Evolutionary conservation across 1,139 yeast species (phyloP).

Genomic region (Yarrowia galli): DNA sequence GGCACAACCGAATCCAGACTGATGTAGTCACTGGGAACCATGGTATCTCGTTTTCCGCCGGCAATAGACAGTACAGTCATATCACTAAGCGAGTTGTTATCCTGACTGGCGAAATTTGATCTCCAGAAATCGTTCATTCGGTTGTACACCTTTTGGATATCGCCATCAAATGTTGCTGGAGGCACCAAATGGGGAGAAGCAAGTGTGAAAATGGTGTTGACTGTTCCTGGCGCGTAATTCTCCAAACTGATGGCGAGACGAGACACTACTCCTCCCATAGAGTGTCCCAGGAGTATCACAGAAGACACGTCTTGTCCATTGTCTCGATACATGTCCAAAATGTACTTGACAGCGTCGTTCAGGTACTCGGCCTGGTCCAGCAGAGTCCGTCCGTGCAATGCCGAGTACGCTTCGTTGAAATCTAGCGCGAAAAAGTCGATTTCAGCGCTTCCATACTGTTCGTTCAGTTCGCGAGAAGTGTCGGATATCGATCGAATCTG

Average conservation of each 20-base stretch:
- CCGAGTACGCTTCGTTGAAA: conserved; percentile 95
- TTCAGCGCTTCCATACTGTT: conserved; percentile 48
- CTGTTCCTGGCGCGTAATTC: conserved; percentile 71
- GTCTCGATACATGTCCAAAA: conserved; percentile 66
- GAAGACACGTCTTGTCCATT: conserved; percentile 58
- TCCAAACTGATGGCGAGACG: conserved; percentile 80
- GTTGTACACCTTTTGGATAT: conserved; percentile 74
- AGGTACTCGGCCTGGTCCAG: conserved; percentile 92
- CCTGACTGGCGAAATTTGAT: conserved; percentile 55
- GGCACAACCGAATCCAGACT: conserved; percentile 75
- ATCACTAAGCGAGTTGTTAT: conserved; percentile 47
- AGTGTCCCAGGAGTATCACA: conserved; percentile 85
- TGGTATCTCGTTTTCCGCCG: conserved; percentile 84
- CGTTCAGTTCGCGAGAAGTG: conserved; percentile 60
- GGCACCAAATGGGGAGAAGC: conserved; percentile 95
- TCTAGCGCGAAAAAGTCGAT: conserved; percentile 89
- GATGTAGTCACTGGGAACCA: conserved; percentile 94
- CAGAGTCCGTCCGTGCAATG: conserved; percentile 93
- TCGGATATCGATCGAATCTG: conserved; percentile 81
- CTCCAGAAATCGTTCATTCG: conserved; percentile 85
- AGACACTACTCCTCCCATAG: conserved; percentile 97
- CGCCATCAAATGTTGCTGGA: conserved; percentile 94
- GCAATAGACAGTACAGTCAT: conserved; percentile 69
- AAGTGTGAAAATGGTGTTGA: conserved; percentile 86
- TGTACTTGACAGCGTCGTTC: conserved; percentile 84